phyloP scores from a whole-genome alignment of 192 early-diverging fungal species.

The Entophlyctis luteolus region DNA sequence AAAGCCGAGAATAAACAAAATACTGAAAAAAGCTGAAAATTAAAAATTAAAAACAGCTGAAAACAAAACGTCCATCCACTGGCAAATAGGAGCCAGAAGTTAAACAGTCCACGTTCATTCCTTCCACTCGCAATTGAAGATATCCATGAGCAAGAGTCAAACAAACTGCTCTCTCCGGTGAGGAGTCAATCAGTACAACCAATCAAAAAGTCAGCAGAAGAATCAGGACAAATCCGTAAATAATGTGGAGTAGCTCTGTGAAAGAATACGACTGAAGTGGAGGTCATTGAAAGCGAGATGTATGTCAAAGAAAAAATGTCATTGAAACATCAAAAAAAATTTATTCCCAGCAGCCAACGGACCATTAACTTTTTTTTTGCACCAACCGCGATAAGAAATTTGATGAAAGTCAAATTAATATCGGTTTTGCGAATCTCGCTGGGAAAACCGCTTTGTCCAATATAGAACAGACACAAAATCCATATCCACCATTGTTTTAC shows the following conservation, averaged over 20 bases:
- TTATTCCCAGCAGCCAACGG: conserved; percentile 15
- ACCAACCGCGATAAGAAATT: conserved; percentile 2
- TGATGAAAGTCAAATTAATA: neutral
- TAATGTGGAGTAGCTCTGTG: conserved; percentile 11
- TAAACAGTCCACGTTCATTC: no score
- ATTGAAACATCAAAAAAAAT: neutral
- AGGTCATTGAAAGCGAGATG: conserved; percentile 19
- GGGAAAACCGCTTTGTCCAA: no score
- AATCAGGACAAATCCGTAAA: conserved; percentile 7
- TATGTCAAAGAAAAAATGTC: neutral
- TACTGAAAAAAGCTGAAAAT: no score
- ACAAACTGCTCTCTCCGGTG: conserved; percentile 20
- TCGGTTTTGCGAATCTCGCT: neutral
- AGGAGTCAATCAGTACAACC: conserved; percentile 11
- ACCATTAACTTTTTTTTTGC: conserved; percentile 12
- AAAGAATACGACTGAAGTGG: neutral
- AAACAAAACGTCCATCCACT: no score
- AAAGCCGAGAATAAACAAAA: no score
- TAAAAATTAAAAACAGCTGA: no score
- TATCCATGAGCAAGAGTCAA: conserved; percentile 7
- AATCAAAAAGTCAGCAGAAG: conserved; percentile 25
- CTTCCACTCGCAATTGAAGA: no score
- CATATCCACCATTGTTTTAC: conserved; percentile 22
- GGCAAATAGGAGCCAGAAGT: no score
- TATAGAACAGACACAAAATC: neutral